Base-by-base conservation (phyloP, 306 rosid genomes). In the Ziziphus jujuba region DNA sequence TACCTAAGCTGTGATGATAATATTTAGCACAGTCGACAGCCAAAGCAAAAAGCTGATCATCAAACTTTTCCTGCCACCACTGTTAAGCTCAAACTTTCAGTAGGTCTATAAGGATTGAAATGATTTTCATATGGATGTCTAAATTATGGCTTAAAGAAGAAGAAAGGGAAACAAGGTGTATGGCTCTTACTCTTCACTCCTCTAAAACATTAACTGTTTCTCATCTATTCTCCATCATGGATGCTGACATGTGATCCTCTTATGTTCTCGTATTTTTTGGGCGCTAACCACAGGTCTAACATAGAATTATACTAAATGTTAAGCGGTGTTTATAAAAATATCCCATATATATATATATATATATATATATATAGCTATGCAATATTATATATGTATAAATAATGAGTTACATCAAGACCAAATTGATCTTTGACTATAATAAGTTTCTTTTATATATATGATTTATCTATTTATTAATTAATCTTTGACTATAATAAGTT, bases 81-180 rank as follows among this genome's bases (percentile, higher is more conserved):
- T n/a, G 87, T 72, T 93, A 75, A 92, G 96, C 40, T 92, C 96
- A 13, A 89, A 76, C 63, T 92, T 82, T 89, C 61, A 92, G 98
- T 83, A 79, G 84, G 92, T 73, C 12, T 31, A 49, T 38, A 22
- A 40, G 45, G 45, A 49, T 10, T 3, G 6, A 49, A 3, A 14
- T 3, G 0, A 6, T 49, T 49, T 16, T 16, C 16, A 2, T 17
- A 49, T 49, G 0, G 49, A 44, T 14, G 14, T 8, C 11, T 14
- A 44, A 44, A 44, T 8, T 44, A 2, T 44, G 49, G 77, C 92
- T 89, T 40, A 20, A 91, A 92, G 72, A 92, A 87, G 79, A 92
- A 92, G 81, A 92, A 89, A 72, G 98, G 98, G 35, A 89, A 92
- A 69, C 98, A 92, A 89, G 97, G 95, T 87, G 69, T 3, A 40